Conservation (phyloP, 495 filamentous ascomycete genomes). For the Gamarada debralockiae region DNA sequence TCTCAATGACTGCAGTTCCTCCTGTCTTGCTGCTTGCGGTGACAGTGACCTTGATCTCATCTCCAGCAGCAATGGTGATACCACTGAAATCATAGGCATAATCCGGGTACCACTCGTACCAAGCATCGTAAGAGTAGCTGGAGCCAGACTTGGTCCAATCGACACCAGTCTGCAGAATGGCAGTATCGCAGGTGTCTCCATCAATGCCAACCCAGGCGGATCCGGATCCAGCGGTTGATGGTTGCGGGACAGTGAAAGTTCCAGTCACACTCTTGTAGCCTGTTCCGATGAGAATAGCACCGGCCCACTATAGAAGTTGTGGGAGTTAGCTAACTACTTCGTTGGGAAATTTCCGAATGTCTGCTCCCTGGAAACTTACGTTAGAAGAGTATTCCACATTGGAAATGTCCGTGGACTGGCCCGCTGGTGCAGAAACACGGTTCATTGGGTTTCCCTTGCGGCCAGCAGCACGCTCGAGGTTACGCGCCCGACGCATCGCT, state of each 20-base stretch:
- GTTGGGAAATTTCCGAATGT: no score
- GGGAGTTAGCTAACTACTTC: no score
- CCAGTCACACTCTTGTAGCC: constrained; percentile 48
- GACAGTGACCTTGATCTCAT: constrained; percentile 51
- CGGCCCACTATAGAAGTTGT: no score
- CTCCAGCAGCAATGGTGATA: constrained; percentile 29
- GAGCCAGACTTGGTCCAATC: constrained; percentile 48
- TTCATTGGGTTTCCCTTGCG: background rate
- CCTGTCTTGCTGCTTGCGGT: constrained; percentile 42
- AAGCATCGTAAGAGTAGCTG: constrained; percentile 49
- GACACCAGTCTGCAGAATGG: constrained; percentile 59
- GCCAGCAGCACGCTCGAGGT: background rate
- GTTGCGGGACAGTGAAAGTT: constrained; percentile 51
- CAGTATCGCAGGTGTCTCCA: constrained; percentile 51
- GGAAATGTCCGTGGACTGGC: background rate
- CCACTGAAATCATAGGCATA: constrained; percentile 55
- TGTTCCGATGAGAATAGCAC: constrained; percentile 26
- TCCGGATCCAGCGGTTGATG: constrained; percentile 33
- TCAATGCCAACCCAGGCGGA: constrained; percentile 66
- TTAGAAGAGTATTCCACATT: constrained; percentile 46
- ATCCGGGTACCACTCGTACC: constrained; percentile 66
- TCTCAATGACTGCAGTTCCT: constrained; percentile 51
- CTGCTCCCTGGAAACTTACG: no score
- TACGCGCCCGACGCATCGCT: background rate
- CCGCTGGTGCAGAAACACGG: background rate